phyloP scores from a whole-genome alignment of 441 rosid species.

The Raphanus hybrid region DNA sequence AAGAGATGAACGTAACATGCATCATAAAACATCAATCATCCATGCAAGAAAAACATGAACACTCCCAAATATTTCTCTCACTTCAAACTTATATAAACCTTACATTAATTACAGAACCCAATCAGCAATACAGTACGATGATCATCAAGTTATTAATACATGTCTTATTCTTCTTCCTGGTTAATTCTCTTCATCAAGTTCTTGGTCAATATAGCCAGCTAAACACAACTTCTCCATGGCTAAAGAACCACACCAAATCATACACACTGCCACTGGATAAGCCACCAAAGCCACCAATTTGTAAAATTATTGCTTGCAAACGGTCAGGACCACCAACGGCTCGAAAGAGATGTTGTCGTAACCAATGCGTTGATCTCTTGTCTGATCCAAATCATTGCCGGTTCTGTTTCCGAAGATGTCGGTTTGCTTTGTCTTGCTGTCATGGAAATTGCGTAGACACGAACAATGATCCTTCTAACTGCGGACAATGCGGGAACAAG shows the following conservation, averaged over 20 bases:
- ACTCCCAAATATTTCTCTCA: slow-evolving; percentile 8
- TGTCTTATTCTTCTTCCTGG: slow-evolving; percentile 20
- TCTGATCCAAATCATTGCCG: slow-evolving; percentile 43
- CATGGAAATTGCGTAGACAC: slow-evolving; percentile 34
- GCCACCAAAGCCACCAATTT: slow-evolving; percentile 27
- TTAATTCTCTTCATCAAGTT: slow-evolving; percentile 19
- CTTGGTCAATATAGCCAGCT: slow-evolving; percentile 18
- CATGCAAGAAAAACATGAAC: slow-evolving; percentile 45
- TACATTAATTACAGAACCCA: slow-evolving; percentile 12
- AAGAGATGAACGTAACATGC: slow-evolving; percentile 38
- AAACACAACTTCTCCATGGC: slow-evolving; percentile 40
- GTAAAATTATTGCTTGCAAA: slow-evolving; percentile 30
- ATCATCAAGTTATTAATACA: slow-evolving; percentile 12
- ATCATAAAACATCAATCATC: slow-evolving; percentile 20
- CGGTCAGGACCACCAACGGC: slow-evolving; percentile 34
- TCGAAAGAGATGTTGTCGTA: slow-evolving; percentile 41
- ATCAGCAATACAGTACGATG: slow-evolving; percentile 29
- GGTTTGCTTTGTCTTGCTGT: slow-evolving; percentile 35
- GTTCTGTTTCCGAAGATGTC: slow-evolving; percentile 35
- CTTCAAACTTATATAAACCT: slow-evolving; percentile 23
- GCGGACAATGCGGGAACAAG: slow-evolving; percentile 40
- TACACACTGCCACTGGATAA: slow-evolving; percentile 10
- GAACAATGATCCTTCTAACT: slow-evolving; percentile 37
- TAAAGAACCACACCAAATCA: slow-evolving; percentile 23
- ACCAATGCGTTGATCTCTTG: slow-evolving; percentile 41